Percentiles rank a stretch among this genome's conserved stretches.
Evolutionary conservation across 805 yeast genomes (phyloP).

Genomic region (Candida ascalaphidarum): DNA sequence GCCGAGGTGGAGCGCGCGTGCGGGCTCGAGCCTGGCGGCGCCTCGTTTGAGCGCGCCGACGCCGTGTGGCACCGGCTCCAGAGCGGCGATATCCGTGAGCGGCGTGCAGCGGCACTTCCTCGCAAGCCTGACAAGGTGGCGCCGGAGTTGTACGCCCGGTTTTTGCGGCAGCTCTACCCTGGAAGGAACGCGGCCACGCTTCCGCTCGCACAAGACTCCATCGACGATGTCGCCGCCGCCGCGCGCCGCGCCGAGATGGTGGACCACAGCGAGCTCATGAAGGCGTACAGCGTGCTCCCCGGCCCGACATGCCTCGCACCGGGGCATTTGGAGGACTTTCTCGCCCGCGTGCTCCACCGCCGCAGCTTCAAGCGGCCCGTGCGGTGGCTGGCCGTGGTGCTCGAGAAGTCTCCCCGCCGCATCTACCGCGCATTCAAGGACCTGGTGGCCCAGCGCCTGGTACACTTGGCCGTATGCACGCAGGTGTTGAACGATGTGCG

Average conservation of each 20-base stretch:
- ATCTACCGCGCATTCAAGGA: constrained; percentile 8
- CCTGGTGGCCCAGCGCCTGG: constrained; percentile 11
- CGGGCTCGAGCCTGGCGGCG: too few relatives aligned
- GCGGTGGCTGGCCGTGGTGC: not conserved
- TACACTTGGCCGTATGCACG: constrained; percentile 12
- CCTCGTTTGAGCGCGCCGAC: too few relatives aligned
- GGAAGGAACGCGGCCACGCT: not conserved
- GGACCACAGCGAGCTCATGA: constrained; percentile 16
- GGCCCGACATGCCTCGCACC: constrained; percentile 14
- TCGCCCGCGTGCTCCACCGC: constrained; percentile 12
- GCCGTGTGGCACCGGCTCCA: too few relatives aligned
- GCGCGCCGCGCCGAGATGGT: constrained; percentile 9
- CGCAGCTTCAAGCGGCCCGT: constrained; percentile 20
- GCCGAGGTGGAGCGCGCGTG: too few relatives aligned
- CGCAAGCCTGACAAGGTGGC: constrained; percentile 8
- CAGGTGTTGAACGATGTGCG: constrained; percentile 20
- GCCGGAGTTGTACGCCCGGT: constrained; percentile 8
- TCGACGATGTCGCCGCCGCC: constrained; percentile 1
- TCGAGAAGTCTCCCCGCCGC: constrained; percentile 6
- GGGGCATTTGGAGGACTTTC: constrained; percentile 18
- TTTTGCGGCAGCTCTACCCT: too few relatives aligned
- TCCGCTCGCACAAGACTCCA: constrained; percentile 1
- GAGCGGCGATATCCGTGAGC: too few relatives aligned
- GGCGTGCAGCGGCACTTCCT: constrained; percentile 1
- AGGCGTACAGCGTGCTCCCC: constrained; percentile 17